Percentiles rank a stretch among this genome's conserved stretches.
These are phyloP conservation scores for Debaryomyces robertsiae DNA, from an alignment of 1,139 yeast genomes.

Conservation along the genomic window DNA sequence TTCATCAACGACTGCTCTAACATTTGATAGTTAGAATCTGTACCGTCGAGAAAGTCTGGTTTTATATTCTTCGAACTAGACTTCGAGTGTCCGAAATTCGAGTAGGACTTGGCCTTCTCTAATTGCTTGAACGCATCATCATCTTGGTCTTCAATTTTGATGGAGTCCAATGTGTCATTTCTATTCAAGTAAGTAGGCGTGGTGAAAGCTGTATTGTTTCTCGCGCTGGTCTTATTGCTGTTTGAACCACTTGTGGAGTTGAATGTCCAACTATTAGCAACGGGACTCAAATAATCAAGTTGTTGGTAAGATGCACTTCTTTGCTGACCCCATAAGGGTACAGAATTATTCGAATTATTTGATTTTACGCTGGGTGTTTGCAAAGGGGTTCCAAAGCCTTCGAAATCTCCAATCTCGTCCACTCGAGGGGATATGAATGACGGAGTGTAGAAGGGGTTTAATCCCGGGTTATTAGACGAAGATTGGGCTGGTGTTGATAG, in stretches of 20 bases:
- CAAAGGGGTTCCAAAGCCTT: slow-evolving; percentile 36
- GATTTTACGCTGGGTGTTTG: slow-evolving; percentile 26
- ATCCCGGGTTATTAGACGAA: slow-evolving; percentile 18
- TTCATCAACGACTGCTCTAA: slow-evolving; percentile 6
- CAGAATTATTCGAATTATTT: slow-evolving; percentile 3
- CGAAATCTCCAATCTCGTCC: slow-evolving; percentile 28
- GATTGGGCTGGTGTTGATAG: slow-evolving; percentile 19
- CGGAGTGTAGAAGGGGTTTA: slow-evolving; percentile 52
- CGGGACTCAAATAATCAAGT: slow-evolving; percentile 13
- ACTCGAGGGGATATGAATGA: slow-evolving; percentile 45
- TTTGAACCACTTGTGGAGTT: slow-evolving; percentile 9
- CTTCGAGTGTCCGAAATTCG: slow-evolving; percentile 12
- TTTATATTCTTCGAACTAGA: slow-evolving; percentile 1
- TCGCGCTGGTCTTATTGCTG: slow-evolving; percentile 7
- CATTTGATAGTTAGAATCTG: slow-evolving; percentile 3
- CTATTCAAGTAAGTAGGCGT: slow-evolving; percentile 20
- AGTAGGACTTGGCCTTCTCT: slow-evolving; percentile 40
- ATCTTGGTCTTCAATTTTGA: slow-evolving; percentile 44
- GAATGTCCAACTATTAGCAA: slow-evolving; percentile 7
- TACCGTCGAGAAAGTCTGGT: neutral
- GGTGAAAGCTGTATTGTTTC: slow-evolving; percentile 9
- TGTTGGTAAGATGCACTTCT: slow-evolving; percentile 9
- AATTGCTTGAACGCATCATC: slow-evolving; percentile 49
- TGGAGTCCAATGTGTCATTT: slow-evolving; percentile 33
- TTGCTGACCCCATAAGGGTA: slow-evolving; percentile 5